Evolutionary conservation across 2,329 filamentous ascomycete genomes (phyloP).

Genomic region (Penicillium sp.): DNA sequence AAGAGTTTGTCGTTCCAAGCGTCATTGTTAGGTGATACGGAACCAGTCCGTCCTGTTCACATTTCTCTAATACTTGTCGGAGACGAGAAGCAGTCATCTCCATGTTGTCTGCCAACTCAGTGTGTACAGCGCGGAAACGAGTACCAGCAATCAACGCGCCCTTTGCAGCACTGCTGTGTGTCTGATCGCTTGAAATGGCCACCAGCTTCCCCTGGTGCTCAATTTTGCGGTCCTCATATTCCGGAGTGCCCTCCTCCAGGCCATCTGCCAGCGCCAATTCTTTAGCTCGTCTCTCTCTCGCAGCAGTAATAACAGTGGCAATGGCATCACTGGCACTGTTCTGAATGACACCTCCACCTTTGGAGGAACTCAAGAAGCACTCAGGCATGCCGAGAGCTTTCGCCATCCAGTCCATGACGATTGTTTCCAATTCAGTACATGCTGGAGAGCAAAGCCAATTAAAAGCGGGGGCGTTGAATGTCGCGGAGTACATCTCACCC

Average conservation of each 20-base stretch:
- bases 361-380: constrained; percentile 72
- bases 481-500: constrained; percentile 88
- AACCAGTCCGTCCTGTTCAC: constrained; percentile 70
- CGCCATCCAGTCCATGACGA: constrained; percentile 90
- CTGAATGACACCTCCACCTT: constrained; percentile 92
- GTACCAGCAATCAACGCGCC: constrained; percentile 84
- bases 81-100: constrained; percentile 70
- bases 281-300: constrained; percentile 76
- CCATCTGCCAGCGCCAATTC: constrained; percentile 59
- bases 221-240: constrained; percentile 71
- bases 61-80: constrained; percentile 64
- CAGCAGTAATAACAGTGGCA: constrained; percentile 83
- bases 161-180: constrained; percentile 86
- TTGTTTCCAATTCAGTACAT: constrained; percentile 89
- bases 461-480: constrained; percentile 89
- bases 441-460: constrained; percentile 96
- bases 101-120: constrained; percentile 66
- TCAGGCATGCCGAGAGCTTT: constrained; percentile 73
- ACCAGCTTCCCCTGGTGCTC: constrained; percentile 73
- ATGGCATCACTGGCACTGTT: constrained; percentile 88
- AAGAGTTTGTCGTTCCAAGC: constrained; percentile 85
- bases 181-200: constrained; percentile 76
- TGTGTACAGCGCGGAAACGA: constrained; percentile 73
- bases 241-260: constrained; percentile 51
- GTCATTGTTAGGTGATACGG: constrained; percentile 87